Evolutionary conservation across 2,329 filamentous ascomycete genomes (phyloP).

Genomic region (Seiridium cupressi): DNA sequence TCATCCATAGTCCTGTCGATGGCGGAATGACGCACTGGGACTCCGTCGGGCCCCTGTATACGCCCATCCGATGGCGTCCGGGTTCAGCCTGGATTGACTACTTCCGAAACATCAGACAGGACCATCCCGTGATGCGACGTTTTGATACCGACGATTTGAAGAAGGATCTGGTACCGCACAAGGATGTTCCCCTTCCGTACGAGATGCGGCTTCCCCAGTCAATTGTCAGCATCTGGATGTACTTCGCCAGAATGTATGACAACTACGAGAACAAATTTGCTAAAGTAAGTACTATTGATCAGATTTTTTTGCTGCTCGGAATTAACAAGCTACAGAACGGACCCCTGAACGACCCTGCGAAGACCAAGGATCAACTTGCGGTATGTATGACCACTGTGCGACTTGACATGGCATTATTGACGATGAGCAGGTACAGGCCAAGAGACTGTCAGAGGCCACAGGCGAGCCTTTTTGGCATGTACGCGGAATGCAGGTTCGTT

Average conservation of each 20-base stretch:
- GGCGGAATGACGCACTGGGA: neutral
- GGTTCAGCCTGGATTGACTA: conserved; percentile 11
- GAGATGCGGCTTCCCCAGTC: neutral
- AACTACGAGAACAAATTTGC: neutral
- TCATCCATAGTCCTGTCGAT: neutral
- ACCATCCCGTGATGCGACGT: neutral
- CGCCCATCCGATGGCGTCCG: conserved; percentile 5
- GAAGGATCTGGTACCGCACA: neutral
- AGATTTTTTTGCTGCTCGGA: too few species aligned
- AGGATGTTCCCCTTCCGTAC: neutral
- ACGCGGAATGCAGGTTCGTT: conserved; percentile 7
- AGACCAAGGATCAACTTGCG: neutral
- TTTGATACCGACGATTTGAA: neutral
- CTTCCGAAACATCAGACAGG: conserved; percentile 6
- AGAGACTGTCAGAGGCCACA: conserved; percentile 7
- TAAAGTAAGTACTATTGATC: neutral
- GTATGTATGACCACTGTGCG: neutral
- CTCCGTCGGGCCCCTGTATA: neutral
- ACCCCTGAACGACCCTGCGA: neutral
- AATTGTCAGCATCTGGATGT: neutral
- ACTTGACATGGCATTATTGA: neutral
- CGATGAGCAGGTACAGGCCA: neutral
- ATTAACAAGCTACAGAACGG: neutral
- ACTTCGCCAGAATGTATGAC: neutral
- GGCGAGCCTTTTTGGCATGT: conserved; percentile 11